Base-by-base conservation (phyloP, 768 basidiomycete genomes). In the Tylopilus vinaceipallidus region DNA sequence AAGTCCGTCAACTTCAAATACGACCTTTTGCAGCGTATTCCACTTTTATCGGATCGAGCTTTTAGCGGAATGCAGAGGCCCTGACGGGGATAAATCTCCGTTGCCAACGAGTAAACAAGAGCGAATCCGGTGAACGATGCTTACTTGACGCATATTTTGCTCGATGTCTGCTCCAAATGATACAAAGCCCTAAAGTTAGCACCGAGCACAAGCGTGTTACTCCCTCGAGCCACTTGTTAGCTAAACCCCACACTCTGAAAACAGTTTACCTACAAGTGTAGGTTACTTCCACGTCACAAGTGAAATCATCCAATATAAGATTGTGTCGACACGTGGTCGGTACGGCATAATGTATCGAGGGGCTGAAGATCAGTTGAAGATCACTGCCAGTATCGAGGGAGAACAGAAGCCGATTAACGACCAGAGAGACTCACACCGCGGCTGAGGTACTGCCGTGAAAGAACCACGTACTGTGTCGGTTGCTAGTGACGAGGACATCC, bases 321-420 rank as follows among this genome's bases (percentile, higher is more conserved):
- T 45, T 42, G 24, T 38, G 43, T 9, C 13, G 17, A 42, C 61
- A 52, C 49, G 52, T 59, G 52, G 39, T 4, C 43, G 32, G 39
- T 57, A 57, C 54, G 54, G 54, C 60, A 57, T 44, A 34, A 29
- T 12, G 37, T 10, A 22, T 35, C 38, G 49, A 52, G 35, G 40
- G 29, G 49, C n/a, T n/a, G 60, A 62, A 64, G 54, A 63, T 64
- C 62, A 54, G 52, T 63, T 54, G 62, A 60, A 60, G 62, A 64
- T 64, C 64, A 53, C 55, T 65, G 34, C 58, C 45, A 42, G 14
- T 42, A 41, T 55, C 42, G 62, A 45, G 48, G 48, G 62, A 35
- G 50, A 58, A 58, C 47, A 46, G 60, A 65, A 63, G 58, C n/a
- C 36, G 49, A 65, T 63, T 54, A 47, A 57, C 62, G 50, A 50